Conservation (phyloP, 176 grass and related monocot species). For the Avena sativa region DNA sequence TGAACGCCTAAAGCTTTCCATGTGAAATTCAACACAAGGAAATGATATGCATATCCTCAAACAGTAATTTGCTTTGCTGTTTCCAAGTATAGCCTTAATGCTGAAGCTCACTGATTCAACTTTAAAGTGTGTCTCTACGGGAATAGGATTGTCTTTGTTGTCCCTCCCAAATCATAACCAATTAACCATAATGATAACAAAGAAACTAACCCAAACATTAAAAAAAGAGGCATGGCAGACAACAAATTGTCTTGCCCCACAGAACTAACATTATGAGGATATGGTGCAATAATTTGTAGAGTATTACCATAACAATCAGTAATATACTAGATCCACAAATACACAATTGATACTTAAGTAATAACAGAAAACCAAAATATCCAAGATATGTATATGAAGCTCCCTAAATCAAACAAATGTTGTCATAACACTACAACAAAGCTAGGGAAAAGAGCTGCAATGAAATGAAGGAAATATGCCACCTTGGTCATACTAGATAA, state of each 20-base stretch:
- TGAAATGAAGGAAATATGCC: conserved; percentile 3
- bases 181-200: background rate
- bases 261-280: conserved; percentile 31
- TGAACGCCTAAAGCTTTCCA: conserved; percentile 9
- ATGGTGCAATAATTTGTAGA: conserved; percentile 5
- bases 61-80: background rate
- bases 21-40: conserved; percentile 25
- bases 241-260: conserved; percentile 8
- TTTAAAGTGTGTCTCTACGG: background rate
- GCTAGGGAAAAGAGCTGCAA: conserved; percentile 8
- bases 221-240: conserved; percentile 11
- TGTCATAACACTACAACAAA: conserved; percentile 5
- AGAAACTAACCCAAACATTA: conserved; percentile 30
- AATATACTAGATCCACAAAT: conserved; percentile 20
- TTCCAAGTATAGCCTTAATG: conserved; percentile 1
- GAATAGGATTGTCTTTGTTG: conserved; percentile 12
- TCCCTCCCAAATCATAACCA: conserved; percentile 15
- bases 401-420: conserved; percentile 6
- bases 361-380: conserved; percentile 21
- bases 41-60: conserved; percentile 24
- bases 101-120: conserved; percentile 30
- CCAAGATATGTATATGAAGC: conserved; percentile 2
- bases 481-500: conserved; percentile 21
- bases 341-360: conserved; percentile 1
- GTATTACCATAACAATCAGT: background rate